Evolutionary conservation across 371 early-diverging fungal species (phyloP).

Genomic region (Mucor plumbeus): DNA sequence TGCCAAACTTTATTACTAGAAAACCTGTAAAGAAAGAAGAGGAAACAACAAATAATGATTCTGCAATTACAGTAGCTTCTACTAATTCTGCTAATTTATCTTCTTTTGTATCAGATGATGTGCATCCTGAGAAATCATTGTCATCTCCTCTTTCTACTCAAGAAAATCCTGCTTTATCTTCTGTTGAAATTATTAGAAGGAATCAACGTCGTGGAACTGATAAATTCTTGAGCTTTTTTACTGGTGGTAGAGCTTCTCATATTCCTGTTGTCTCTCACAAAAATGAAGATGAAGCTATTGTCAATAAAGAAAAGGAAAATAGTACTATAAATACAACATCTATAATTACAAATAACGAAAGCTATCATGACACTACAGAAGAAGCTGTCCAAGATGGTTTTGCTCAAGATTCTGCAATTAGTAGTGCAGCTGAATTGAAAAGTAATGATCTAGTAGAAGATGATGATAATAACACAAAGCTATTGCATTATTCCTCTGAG

Average conservation of each 20-base stretch:
- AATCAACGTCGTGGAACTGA: slow-evolving; percentile 26
- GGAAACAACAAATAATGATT: neutral
- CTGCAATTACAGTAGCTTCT: neutral
- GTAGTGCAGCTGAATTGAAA: neutral
- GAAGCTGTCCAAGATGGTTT: neutral
- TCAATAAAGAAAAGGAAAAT: neutral
- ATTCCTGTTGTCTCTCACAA: slow-evolving; percentile 1
- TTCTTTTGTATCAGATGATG: neutral
- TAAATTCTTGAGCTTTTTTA: slow-evolving; percentile 28
- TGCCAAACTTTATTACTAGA: slow-evolving; percentile 20
- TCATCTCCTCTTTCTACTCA: slow-evolving; percentile 2
- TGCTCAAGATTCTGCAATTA: neutral
- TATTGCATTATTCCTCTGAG: slow-evolving; percentile 7
- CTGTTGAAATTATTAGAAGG: slow-evolving; percentile 17
- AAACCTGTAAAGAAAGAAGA: slow-evolving; percentile 26
- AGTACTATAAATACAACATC: neutral
- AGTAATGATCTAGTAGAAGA: neutral
- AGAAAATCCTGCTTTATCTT: neutral
- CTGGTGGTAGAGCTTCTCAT: slow-evolving; percentile 8
- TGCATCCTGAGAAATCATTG: slow-evolving; percentile 18
- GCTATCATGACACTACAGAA: neutral
- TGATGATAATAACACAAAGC: neutral
- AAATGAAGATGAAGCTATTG: neutral
- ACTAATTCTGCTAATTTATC: neutral
- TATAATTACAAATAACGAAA: neutral